Base-by-base conservation (phyloP, 2,329 filamentous ascomycete species). In the Pochonia chlamydosporia region DNA sequence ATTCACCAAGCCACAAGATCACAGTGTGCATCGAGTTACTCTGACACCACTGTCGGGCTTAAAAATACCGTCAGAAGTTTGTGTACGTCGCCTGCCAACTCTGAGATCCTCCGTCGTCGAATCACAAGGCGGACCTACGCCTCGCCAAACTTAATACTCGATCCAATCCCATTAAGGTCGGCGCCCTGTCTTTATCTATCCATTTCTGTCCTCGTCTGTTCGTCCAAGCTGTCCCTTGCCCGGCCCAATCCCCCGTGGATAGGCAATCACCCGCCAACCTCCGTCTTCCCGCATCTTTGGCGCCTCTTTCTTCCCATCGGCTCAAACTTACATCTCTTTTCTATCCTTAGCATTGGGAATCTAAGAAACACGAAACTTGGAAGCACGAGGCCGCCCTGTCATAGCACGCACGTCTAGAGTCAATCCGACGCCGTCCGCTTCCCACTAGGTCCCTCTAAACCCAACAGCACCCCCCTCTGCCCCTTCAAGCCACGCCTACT, bases 161-260 rank as follows among this genome's bases (percentile, higher is more conserved):
- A 43, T 21, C 42, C 43, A 46, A 46, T 48, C 49, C 49, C 46
- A 18, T 51, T 51, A 42, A 43, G 46, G 49, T 26, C 25, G 25
- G 35, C 30, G 41, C 26, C 46, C 23, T 35, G 46, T 36, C 46
- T 33, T 33, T 42, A 20, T 35, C 26, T 40, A 28, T 48, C 46
- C 42, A 43, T 33, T 48, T 44, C 31, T 30, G 41, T 35, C 40
- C 40, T 48, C 31, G 46, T 31, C 14, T 18, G 23, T 24, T 39
- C 20, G 14, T 30, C 18, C 31, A n/a, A 18, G 30, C 33, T 39
- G 21, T 33, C 46, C 40, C 31, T 35, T 6, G n/a, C 39, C 24
- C 28, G 30, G 10, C 30, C 16, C 41, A 33, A 8, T 35, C 28
- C 26, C 18, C 41, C 41, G 41, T 20, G 30, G 30, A 11, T 30